phyloP scores from a whole-genome alignment of 768 basidiomycete genomes.

The Suillus brevipes region DNA sequence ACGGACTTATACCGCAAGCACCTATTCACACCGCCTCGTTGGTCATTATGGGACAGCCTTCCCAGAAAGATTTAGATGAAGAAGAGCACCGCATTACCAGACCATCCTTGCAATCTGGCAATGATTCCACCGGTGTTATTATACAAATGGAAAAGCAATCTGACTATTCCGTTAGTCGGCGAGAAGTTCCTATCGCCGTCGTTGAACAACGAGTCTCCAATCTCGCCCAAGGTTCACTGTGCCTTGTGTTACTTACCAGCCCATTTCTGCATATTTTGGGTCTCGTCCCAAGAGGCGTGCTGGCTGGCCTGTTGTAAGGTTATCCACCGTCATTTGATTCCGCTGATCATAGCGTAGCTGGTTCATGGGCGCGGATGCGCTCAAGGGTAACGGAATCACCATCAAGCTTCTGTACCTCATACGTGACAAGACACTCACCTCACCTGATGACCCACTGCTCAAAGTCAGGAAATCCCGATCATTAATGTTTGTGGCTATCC shows the following conservation, averaged over 20 bases:
- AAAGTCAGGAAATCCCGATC: conserved; percentile 76
- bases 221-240: conserved; percentile 78
- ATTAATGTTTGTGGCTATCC: conserved; percentile 67
- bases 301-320: conserved; percentile 84
- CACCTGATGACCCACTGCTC: conserved; percentile 66
- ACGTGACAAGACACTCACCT: conserved; percentile 64
- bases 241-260: conserved; percentile 74
- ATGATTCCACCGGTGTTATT: not conserved
- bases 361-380: conserved; percentile 89
- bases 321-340: not conserved
- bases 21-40: conserved; percentile 91
- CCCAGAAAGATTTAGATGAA: conserved; percentile 39
- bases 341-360: conserved; percentile 47
- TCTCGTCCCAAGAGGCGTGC: conserved; percentile 78
- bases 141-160: conserved; percentile 29
- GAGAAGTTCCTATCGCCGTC: conserved; percentile 66
- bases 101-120: conserved; percentile 13
- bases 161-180: conserved; percentile 18
- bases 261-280: conserved; percentile 81
- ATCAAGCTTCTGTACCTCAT: conserved; percentile 78
- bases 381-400: conserved; percentile 81
- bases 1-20: conserved; percentile 83
- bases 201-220: conserved; percentile 95
- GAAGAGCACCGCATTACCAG: conserved; percentile 28
- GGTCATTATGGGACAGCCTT: conserved; percentile 57